Conservation (phyloP, 192 early-diverging fungal genomes). For the Coemansia sp. region DNA sequence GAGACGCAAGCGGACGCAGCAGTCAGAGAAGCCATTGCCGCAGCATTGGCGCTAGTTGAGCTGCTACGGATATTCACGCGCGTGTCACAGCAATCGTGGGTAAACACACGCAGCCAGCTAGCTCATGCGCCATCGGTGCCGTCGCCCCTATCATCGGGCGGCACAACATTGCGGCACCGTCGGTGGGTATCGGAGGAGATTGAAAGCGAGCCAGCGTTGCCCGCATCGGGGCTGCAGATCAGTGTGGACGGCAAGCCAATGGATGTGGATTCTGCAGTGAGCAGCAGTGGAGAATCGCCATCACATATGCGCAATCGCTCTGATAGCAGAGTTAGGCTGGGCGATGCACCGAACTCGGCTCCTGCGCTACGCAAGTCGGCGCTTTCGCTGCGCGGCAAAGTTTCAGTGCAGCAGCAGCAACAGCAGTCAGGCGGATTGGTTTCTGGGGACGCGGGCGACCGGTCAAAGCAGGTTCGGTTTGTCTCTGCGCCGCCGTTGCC, state of each 20-base stretch:
- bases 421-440: background rate
- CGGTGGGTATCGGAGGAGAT: constrained; percentile 51
- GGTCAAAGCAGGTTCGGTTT: constrained; percentile 51
- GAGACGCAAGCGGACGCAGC: background rate
- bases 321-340: constrained; percentile 33
- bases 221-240: constrained; percentile 8
- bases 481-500: constrained; percentile 2
- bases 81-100: constrained; percentile 34
- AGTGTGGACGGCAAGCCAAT: constrained; percentile 12
- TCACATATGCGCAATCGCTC: constrained; percentile 39
- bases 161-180: constrained; percentile 30
- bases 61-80: constrained; percentile 37
- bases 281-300: background rate
- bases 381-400: constrained; percentile 20
- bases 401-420: background rate
- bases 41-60: constrained; percentile 28
- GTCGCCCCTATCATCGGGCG: constrained; percentile 32
- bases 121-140: constrained; percentile 34
- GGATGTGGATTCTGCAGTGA: background rate
- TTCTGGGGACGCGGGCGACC: constrained; percentile 13
- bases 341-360: background rate
- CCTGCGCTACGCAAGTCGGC: constrained; percentile 32
- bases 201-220: constrained; percentile 13
- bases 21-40: constrained; percentile 16
- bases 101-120: constrained; percentile 23